Evolutionary conservation across 306 rosid species (phyloP).

Genomic region (Castanospermum australe): DNA sequence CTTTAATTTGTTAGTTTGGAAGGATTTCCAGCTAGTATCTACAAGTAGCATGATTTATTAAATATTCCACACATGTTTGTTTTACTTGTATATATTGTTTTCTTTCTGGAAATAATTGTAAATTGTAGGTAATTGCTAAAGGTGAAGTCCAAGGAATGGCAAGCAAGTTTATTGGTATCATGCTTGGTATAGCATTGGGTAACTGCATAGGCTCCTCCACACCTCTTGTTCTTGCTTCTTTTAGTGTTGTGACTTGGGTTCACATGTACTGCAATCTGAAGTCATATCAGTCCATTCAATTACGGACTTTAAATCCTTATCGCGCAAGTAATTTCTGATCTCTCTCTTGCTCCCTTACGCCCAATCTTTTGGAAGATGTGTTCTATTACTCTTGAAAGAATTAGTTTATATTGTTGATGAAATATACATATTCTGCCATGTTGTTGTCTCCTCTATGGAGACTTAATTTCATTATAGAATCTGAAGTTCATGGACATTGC

Average conservation of each 20-base stretch:
- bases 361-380: neutral
- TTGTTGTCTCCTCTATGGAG: neutral
- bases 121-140: conserved; percentile 87
- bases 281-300: conserved; percentile 85
- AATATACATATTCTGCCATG: neutral
- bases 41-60: neutral
- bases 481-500: conserved; percentile 15
- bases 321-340: conserved; percentile 74
- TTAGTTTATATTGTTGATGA: neutral
- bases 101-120: conserved; percentile 20
- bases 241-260: conserved; percentile 73
- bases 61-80: neutral
- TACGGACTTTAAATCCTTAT: conserved; percentile 90
- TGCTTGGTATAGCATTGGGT: conserved; percentile 84
- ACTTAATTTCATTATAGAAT: conserved; percentile 9
- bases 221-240: conserved; percentile 72
- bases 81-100: neutral
- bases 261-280: conserved; percentile 98
- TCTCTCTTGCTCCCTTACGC: conserved; percentile 22
- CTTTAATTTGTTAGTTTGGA: conserved; percentile 12
- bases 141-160: conserved; percentile 99
- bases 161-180: conserved; percentile 85
- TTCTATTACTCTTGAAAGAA: neutral
- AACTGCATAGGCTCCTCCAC: conserved; percentile 74
- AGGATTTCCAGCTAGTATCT: conserved; percentile 13